Evolutionary conservation across 2,329 filamentous ascomycete genomes (phyloP).

Genomic region (Verticillium tricorpus): DNA sequence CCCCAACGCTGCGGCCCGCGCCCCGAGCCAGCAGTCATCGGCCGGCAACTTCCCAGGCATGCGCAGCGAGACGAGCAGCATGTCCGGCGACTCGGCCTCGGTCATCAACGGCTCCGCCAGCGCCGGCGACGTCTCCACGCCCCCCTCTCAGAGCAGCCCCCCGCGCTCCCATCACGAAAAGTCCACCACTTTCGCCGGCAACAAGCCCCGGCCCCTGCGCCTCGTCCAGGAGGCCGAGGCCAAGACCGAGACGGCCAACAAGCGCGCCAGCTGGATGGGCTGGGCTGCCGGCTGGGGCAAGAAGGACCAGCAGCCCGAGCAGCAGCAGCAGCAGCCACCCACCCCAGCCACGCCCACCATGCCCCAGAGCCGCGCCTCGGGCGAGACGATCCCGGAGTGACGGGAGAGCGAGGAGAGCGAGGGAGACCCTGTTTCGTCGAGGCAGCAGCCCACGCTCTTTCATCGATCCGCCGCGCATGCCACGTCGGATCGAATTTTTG

Average conservation of each 20-base stretch:
- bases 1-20: constrained; percentile 37
- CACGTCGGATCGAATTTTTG: too few relatives aligned
- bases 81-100: constrained; percentile 57
- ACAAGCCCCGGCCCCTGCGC: constrained; percentile 78
- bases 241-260: constrained; percentile 42
- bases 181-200: constrained; percentile 55
- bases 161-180: constrained; percentile 47
- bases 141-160: constrained; percentile 46
- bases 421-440: too few relatives aligned
- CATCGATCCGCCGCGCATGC: too few relatives aligned
- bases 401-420: too few relatives aligned
- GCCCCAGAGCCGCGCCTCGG: background rate
- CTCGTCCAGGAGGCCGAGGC: constrained; percentile 76
- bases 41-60: constrained; percentile 69
- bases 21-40: constrained; percentile 21
- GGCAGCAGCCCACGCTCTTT: too few relatives aligned
- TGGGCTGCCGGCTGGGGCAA: constrained; percentile 44
- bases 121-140: constrained; percentile 41
- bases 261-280: constrained; percentile 62
- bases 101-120: constrained; percentile 49
- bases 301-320: constrained; percentile 43
- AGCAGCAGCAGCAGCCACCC: constrained; percentile 7
- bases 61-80: constrained; percentile 59
- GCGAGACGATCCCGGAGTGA: constrained; percentile 13
- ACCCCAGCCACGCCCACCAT: background rate